Evolutionary conservation across 225 moss, liverwort and hornwort genomes (phyloP).

Genomic region (Marchantia paleacea): DNA sequence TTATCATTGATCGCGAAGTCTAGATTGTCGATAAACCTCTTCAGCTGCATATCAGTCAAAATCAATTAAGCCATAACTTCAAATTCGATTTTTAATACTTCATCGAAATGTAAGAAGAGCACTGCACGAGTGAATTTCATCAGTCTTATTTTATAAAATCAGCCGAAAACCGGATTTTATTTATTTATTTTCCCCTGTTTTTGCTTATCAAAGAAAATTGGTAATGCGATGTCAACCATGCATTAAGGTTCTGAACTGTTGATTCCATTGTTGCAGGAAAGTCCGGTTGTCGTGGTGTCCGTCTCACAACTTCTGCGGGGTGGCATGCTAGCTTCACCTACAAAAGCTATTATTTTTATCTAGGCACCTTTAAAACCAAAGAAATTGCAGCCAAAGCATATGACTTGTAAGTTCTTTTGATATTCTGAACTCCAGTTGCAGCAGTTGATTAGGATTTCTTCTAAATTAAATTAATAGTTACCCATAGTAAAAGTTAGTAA

Average conservation of each 20-base stretch:
- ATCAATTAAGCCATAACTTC: neutral
- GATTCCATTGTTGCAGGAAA: constrained; percentile 26
- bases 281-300: constrained; percentile 34
- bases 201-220: neutral
- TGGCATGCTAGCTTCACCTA: constrained; percentile 41
- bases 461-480: no score
- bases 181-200: neutral
- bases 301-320: constrained; percentile 33
- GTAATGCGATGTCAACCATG: neutral
- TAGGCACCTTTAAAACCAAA: constrained; percentile 50
- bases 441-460: no score
- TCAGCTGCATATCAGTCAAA: no score
- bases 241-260: neutral
- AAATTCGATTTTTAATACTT: neutral
- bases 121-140: neutral
- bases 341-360: constrained; percentile 40
- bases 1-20: neutral
- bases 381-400: constrained; percentile 51
- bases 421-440: no score
- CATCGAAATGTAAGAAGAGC: neutral
- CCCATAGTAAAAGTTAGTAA: no score
- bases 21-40: neutral
- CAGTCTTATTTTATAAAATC: neutral
- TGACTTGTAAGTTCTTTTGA: constrained; percentile 45
- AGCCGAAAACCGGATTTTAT: neutral